Conservation (phyloP, 2,329 filamentous ascomycete species). For the Dryadomyces sulphureus region DNA sequence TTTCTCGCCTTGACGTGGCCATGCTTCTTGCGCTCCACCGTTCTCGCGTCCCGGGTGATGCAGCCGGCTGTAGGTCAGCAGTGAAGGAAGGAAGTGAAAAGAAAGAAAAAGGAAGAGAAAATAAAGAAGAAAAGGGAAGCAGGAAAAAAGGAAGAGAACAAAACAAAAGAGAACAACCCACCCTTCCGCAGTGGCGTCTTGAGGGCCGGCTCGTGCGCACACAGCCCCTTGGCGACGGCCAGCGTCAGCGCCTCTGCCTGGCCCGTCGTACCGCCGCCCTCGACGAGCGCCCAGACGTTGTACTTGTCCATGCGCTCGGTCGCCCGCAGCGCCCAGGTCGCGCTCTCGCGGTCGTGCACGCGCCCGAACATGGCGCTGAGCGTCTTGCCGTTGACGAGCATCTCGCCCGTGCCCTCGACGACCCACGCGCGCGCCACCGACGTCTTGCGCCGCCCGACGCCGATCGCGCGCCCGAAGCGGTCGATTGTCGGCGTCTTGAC, state of each 20-base stretch:
- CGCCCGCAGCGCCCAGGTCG: conserved; percentile 75
- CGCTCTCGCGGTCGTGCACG: conserved; percentile 87
- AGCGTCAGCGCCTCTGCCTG: conserved; percentile 91
- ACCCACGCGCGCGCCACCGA: conserved; percentile 74
- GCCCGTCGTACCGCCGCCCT: conserved; percentile 81
- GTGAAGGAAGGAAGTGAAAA: not conserved
- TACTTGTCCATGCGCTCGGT: conserved; percentile 86
- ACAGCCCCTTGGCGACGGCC: conserved; percentile 72
- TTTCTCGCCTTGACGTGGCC: conserved; percentile 95
- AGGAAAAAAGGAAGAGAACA: not conserved
- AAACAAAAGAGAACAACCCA: conserved; percentile 31
- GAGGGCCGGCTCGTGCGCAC: conserved; percentile 83
- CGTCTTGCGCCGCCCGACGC: conserved; percentile 74
- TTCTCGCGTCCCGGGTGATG: conserved; percentile 78
- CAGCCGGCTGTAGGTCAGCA: conserved; percentile 54
- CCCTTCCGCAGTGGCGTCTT: conserved; percentile 80
- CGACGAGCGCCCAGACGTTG: conserved; percentile 78
- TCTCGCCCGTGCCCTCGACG: conserved; percentile 84
- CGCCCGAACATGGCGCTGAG: conserved; percentile 70
- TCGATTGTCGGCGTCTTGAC: conserved; percentile 55
- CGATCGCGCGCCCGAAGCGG: conserved; percentile 61
- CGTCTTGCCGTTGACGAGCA: conserved; percentile 80
- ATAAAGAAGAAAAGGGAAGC: not conserved
- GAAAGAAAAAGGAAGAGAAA: not conserved
- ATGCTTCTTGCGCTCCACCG: conserved; percentile 95